phyloP scores from a whole-genome alignment of 139 green algal species.

The Marvania coccoides region DNA sequence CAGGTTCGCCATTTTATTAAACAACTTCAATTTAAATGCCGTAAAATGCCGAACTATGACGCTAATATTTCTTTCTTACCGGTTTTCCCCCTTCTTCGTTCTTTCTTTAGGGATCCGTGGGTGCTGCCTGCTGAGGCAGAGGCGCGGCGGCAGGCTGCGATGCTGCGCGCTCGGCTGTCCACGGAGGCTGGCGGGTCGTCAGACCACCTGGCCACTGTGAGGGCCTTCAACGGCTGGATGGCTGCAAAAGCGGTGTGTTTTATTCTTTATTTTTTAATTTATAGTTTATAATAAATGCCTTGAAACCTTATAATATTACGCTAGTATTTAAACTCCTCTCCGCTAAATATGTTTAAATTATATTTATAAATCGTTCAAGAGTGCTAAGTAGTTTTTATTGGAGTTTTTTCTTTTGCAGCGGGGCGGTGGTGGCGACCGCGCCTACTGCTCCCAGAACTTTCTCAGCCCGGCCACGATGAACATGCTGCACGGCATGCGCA shows the following conservation, averaged over 20 bases:
- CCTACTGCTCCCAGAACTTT: constrained; percentile 41
- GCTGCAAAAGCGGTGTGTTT: constrained; percentile 1
- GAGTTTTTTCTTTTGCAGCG: not conserved
- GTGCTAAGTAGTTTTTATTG: too few species aligned
- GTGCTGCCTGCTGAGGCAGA: constrained; percentile 45
- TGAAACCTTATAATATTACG: too few species aligned
- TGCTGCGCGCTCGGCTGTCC: constrained; percentile 20
- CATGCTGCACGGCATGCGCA: constrained; percentile 65
- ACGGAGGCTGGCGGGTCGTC: constrained; percentile 29
- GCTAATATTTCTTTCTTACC: constrained; percentile 3
- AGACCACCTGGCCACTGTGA: constrained; percentile 59
- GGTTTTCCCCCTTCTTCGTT: not conserved
- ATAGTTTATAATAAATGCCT: too few species aligned
- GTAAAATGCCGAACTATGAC: not conserved
- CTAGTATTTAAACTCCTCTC: too few species aligned
- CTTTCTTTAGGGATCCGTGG: constrained; percentile 56
- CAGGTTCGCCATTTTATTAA: constrained; percentile 18
- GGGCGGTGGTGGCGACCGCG: constrained; percentile 19
- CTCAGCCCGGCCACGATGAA: constrained; percentile 51
- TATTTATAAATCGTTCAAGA: too few species aligned
- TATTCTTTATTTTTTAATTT: not conserved
- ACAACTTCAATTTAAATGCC: too few species aligned
- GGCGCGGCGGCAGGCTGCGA: constrained; percentile 11
- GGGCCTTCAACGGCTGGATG: constrained; percentile 45
- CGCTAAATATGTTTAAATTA: too few species aligned